A percentile compares a stretch with the other conserved stretches of the same genome.
phyloP scores from a whole-genome alignment of 345 rosid species.

The Aquilaria malaccensis region DNA sequence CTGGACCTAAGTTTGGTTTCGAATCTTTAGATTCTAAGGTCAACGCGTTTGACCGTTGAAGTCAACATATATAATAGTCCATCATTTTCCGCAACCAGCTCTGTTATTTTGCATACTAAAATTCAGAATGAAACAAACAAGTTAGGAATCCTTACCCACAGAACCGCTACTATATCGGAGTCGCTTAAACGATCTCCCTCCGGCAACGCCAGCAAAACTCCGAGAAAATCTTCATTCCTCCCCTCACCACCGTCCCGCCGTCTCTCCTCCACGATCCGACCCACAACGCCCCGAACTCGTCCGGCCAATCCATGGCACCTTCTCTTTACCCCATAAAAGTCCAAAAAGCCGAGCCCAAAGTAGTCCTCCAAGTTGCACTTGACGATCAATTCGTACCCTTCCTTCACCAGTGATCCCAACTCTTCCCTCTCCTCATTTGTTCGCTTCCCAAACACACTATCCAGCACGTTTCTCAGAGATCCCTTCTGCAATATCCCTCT shows the following conservation, averaged over 20 bases:
- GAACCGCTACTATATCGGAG: conserved; percentile 42
- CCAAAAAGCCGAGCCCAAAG: conserved; percentile 42
- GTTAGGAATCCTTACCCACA: conserved; percentile 40
- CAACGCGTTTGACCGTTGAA: too few relatives aligned
- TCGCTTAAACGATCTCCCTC: conserved; percentile 41
- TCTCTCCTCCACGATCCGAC: conserved; percentile 34
- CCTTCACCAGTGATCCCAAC: conserved; percentile 37
- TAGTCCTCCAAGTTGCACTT: conserved; percentile 50
- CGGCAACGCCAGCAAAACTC: conserved; percentile 47
- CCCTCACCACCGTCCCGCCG: conserved; percentile 7
- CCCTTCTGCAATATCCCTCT: conserved; percentile 37
- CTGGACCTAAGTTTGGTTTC: too few relatives aligned
- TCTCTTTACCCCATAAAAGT: conserved; percentile 52
- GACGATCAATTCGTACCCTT: conserved; percentile 45
- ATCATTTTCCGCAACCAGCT: too few relatives aligned
- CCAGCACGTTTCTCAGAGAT: conserved; percentile 39
- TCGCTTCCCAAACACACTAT: conserved; percentile 46
- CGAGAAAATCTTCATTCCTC: conserved; percentile 36
- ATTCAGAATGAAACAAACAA: not conserved
- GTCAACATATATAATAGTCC: too few relatives aligned
- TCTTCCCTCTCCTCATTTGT: conserved; percentile 12
- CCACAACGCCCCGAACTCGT: conserved; percentile 34
- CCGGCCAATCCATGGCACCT: conserved; percentile 37
- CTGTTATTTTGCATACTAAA: too few relatives aligned
- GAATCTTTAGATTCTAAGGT: too few relatives aligned